phyloP scores from a whole-genome alignment of 2,329 filamentous ascomycete genomes.

The Colletotrichum echinochloae region DNA sequence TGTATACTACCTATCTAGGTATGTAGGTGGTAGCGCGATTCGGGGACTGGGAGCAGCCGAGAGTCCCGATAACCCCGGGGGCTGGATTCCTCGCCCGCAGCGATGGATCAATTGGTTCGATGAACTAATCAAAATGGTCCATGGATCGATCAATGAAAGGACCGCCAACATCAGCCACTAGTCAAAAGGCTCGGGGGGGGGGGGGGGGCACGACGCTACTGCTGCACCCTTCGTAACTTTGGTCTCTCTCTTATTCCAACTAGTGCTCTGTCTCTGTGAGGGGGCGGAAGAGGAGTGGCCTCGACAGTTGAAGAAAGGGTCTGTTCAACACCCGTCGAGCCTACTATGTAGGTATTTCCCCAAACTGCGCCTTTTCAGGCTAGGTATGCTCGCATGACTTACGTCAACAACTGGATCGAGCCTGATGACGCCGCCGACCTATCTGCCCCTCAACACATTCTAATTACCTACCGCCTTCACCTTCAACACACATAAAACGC shows the following conservation, averaged over 20 bases:
- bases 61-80: slow-evolving; percentile 31
- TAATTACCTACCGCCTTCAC: no score
- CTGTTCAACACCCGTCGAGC: not conserved
- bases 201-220: slow-evolving; percentile 33
- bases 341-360: no score
- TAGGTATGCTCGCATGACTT: slow-evolving; percentile 9
- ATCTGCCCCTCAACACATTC: not conserved
- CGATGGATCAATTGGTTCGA: not conserved
- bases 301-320: not conserved
- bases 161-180: slow-evolving; percentile 26
- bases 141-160: not conserved
- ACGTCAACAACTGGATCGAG: not conserved
- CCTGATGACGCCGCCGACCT: not conserved
- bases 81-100: slow-evolving; percentile 15
- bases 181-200: slow-evolving; percentile 8
- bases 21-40: not conserved
- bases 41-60: slow-evolving; percentile 32
- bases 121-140: not conserved
- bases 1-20: no score
- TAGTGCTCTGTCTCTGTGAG: not conserved
- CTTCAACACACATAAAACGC: no score
- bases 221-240: slow-evolving; percentile 33
- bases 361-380: not conserved
- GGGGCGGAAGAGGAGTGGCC: no score
- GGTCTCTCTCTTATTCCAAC: not conserved